phyloP scores from a whole-genome alignment of 257 asterid species.

The Jaltomata sinuosa region DNA sequence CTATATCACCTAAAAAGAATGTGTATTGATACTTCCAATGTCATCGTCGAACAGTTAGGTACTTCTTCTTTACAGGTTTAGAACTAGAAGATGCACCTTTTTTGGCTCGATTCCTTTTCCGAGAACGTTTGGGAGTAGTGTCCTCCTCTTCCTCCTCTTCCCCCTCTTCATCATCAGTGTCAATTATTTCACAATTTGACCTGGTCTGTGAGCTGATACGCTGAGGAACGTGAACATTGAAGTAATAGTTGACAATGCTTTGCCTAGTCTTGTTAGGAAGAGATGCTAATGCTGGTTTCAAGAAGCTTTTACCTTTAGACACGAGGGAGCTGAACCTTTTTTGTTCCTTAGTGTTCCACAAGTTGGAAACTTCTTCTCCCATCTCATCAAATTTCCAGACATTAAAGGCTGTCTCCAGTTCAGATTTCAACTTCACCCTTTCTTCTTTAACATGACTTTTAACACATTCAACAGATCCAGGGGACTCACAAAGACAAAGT shows the following conservation, averaged over 20 bases:
- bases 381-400: conserved; percentile 17
- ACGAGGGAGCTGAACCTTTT: not conserved
- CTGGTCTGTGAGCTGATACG: not conserved
- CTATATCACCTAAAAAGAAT: not conserved
- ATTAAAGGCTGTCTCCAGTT: conserved; percentile 15
- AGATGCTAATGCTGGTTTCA: conserved; percentile 11
- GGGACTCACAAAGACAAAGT: conserved; percentile 1
- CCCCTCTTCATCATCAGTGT: conserved; percentile 22
- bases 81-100: not conserved
- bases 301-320: not conserved
- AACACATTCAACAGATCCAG: conserved; percentile 13
- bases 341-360: conserved; percentile 15
- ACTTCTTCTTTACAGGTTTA: not conserved
- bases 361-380: conserved; percentile 14
- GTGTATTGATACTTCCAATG: not conserved
- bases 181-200: not conserved
- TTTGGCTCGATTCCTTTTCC: not conserved
- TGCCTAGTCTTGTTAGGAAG: conserved; percentile 5
- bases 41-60: conserved; percentile 6
- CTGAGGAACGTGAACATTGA: conserved; percentile 14
- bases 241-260: conserved; percentile 16
- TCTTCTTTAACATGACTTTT: conserved; percentile 7
- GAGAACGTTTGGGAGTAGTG: not conserved
- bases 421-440: conserved; percentile 8
- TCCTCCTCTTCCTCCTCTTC: not conserved